Evolutionary conservation across 106 monocot genomes (phyloP), one percentile per base, ranked within the genome.

Genomic region (Apostasia shenzhenica): DNA sequence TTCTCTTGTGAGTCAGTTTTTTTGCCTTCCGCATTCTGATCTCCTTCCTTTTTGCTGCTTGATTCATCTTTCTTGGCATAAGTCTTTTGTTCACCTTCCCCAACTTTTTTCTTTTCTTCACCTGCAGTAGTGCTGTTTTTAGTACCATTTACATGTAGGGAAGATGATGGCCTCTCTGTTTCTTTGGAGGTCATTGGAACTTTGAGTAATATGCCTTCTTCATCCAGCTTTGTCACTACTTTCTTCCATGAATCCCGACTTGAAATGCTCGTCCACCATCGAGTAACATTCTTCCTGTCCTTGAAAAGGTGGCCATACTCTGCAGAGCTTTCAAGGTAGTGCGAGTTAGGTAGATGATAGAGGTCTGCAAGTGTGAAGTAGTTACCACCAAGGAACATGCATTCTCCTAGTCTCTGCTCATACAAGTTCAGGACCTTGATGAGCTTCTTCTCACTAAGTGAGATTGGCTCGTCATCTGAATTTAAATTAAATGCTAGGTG

Each of bases 361-460:
- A 92, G 82, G 50, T 92, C 92, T 2, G 92, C 88, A 26, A 92
- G 70, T 6, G 92, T 71, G 68, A 92, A 92, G 37, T 85, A 74
- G 14, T 82, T 68, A 1, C 88, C 85, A 13, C 81, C 92, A 49
- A 92, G 64, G 71, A 65, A 92, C 43, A 65, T 64, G 59, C 67
- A 81, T 54, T 83, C 83, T 1, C 64, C 68, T 26, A 92, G 69
- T 58, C 85, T 77, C 12, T 83, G 80, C 57, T 92, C 82, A 48
- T 92, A 92, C 4, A 85, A 81, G 41, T 87, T 82, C 11, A 91
- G 80, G 7, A 91, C 83, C 64, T 73, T 78, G 2, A 49, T 61
- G 6, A 91, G 70, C 68, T 57, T 78, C 57, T 73, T 68, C 63
- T 84, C 82, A 40, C 73, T 80, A 48, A 80, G 60, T 2, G 75